Base-by-base conservation (phyloP, 106 monocot genomes). In the Acorus calamus region DNA sequence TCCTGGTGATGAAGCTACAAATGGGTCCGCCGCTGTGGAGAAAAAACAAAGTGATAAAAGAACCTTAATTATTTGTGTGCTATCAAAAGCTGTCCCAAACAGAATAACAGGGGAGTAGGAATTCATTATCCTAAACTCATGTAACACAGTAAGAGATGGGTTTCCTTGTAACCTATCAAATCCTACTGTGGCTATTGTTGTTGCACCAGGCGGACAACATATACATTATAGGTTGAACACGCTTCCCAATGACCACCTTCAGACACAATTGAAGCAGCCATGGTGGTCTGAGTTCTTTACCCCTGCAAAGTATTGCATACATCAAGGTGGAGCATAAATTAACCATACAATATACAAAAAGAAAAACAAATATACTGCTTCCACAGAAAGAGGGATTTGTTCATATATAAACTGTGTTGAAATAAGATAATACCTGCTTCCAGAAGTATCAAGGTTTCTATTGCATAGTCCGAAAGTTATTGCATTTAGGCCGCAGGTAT, bases 261-360 rank as follows among this genome's bases (percentile, higher is more conserved):
- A 62, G 98, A 83, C 48, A 92, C 67, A 79, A 98, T n/a, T n/a
- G 85, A 8, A 98, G 86, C 58, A 98, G 65, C 98, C 98, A 98
- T 58, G 98, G 98, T 28, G 92, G 81, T 56, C 85, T 61, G 13
- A 76, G 50, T 62, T 88, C 72, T 61, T 71, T 92, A 51, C 59
- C 66, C 72, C 92, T 93, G 51, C 11, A 69, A 73, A 42, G 13
- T n/a, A 50, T 28, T 28, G 28, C 28, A 28, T 28, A 28, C 28
- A 28, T 28, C 28, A 28, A 28, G 28, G 28, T 28, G 28, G n/a
- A 28, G 28, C 28, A 28, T 28, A 28, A 28, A 28, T 28, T 28
- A 28, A 28, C 28, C 28, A 28, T 28, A 28, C 28, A 28, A 28
- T 28, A 28, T 28, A 28, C 28, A 28, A 28, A n/a, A 28, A 28